Evolutionary conservation across 169 alveolate genomes (phyloP), one percentile per base, ranked within the genome.

Genomic region (Plasmodium yoelii): DNA sequence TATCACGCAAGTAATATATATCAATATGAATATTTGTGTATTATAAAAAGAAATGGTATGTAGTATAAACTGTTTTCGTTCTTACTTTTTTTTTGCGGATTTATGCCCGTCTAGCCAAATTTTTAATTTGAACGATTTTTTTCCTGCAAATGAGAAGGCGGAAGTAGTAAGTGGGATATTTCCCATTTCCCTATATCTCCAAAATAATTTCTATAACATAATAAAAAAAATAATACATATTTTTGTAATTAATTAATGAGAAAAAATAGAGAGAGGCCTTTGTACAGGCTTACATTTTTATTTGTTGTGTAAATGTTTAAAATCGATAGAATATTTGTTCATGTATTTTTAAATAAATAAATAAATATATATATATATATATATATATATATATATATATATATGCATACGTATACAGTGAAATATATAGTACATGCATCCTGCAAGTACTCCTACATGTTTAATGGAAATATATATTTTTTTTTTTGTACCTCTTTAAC

Each of bases 101-200:
- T 86, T 86, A 73, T 86, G 91, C 13, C 91, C 91, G 71, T 86
- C 91, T 51, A 86, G 49, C 91, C 91, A 86, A n/a, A 86, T 60
- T 72, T 86, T 86, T 46, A 86, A 86, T 24, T 86, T 86, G 61
- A 86, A 86, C 44, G 77, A 86, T 39, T 86, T 86, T 44, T 86
- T 86, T n/a, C 91, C 91, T 0, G 91, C 91, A 51, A 86, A 86
- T 5, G 91, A 69, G 34, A 86, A 86, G 12, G 91, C 75, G 9
- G 91, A 86, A 34, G 91, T 86, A 13, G 84, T 86, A 22, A 86
- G 49, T 42, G 91, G 91, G 19, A 70, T 86, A 26, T 86, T 86
- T 18, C 91, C 91, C 91, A 86, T 86, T 86, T 86, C 91, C 46
- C 91, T 49, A 28, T 47, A 86, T 56, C 91, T 68, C 91, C 91